Base-by-base conservation (phyloP, 139 green algal species). In the Chlorella sp. region DNA sequence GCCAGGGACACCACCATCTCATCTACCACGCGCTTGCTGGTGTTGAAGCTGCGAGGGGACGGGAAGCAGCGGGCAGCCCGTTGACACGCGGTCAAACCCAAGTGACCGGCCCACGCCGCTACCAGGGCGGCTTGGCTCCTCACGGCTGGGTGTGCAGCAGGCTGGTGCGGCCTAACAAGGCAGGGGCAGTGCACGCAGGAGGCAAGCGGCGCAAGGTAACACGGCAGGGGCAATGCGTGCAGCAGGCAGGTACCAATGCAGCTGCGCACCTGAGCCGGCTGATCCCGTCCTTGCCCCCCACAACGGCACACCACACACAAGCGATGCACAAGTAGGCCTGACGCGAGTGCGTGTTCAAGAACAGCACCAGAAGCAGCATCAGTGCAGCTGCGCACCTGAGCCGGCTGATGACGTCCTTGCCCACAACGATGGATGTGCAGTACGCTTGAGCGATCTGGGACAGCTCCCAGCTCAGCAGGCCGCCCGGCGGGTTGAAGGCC, bases 401-500 rank as follows among this genome's bases (percentile, higher is more conserved):
- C 0, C 92, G 79, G 36, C 87, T 88, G 65, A 95, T 92, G 28
- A 60, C 51, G 15, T 60, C 51, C 21, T 60, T 92, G 69, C 91
- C 92, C 4, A 90, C 86, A 26, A 96, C 89, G 36, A 95, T 86
- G 36, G 73, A 85, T 30, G 88, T 92, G 63, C 87, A 90, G 78
- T 91, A 94, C n/a, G 20, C 20, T 32, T 60, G 30, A 1, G 57
- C 76, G 28, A 82, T 72, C 36, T 82, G 76, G 25, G 38, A 20
- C 11, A 94, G 89, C 76, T 86, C 85, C 44, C 74, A 86, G 44
- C 65, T 85, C 62, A 92, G 41, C 41, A 92, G 81, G 39, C 88
- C 91, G 30, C 92, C 92, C 23, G 93, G 93, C 5, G 90, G 90
- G 62, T 79, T 88, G 81, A 91, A 93, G 0, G 90, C 85, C 91